Conservation (phyloP, 208 protist genomes). For the Herpetomonas tarakana region DNA sequence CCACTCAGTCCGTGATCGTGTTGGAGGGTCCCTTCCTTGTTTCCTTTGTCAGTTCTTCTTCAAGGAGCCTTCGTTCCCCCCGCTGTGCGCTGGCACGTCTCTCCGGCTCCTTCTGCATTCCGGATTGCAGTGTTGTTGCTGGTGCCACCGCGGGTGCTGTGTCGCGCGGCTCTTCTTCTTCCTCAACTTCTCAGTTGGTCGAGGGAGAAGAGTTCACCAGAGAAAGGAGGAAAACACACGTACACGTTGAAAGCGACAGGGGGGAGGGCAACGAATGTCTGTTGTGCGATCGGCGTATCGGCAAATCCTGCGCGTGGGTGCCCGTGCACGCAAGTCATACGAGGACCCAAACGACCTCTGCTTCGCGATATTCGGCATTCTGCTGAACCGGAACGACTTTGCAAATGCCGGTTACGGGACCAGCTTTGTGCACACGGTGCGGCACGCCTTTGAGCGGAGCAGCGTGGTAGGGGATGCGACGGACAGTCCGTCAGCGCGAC, state of each 20-base stretch:
- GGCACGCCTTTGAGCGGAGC: constrained; percentile 57
- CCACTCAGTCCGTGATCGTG: too few relatives aligned
- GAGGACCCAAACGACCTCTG: constrained; percentile 54
- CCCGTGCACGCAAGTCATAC: constrained; percentile 27
- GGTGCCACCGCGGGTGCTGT: too few relatives aligned
- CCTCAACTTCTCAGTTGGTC: too few relatives aligned
- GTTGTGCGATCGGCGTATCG: constrained; percentile 66
- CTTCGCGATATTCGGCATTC: constrained; percentile 68
- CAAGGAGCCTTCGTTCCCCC: too few relatives aligned
- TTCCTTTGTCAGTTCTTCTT: too few relatives aligned
- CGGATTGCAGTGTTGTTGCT: too few relatives aligned
- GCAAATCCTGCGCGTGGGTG: constrained; percentile 53
- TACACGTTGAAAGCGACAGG: too few relatives aligned
- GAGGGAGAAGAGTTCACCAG: background rate
- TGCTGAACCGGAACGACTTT: constrained; percentile 58
- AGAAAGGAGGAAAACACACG: background rate
- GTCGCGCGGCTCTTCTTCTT: too few relatives aligned
- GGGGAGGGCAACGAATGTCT: too few relatives aligned
- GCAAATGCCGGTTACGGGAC: constrained; percentile 62
- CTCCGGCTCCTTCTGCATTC: too few relatives aligned
- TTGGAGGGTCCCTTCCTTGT: too few relatives aligned
- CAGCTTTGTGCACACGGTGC: constrained; percentile 31
- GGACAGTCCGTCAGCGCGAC: constrained; percentile 39
- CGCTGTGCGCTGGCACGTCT: too few relatives aligned
- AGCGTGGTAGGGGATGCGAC: constrained; percentile 29